Conservation (phyloP, 2,329 filamentous ascomycete genomes). For the Epichloe amarillans region DNA sequence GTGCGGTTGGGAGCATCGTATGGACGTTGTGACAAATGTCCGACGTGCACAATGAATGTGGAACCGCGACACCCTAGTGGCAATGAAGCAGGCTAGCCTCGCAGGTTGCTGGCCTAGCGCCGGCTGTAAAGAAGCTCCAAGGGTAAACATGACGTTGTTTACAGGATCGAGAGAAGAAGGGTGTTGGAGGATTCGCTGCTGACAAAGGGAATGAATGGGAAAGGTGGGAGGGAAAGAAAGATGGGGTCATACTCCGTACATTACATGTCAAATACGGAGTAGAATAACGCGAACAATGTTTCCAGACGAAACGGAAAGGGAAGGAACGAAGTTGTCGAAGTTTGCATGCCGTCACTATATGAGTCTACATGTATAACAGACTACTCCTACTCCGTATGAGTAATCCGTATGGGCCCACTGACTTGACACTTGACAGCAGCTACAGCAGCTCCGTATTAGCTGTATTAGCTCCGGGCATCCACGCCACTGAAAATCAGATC, state of each 20-base stretch:
- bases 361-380: not conserved
- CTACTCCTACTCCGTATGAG: too few species aligned
- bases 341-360: not conserved
- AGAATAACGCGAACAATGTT: not conserved
- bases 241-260: too few species aligned
- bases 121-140: not conserved
- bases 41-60: not conserved
- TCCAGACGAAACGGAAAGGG: not conserved
- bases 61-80: not conserved
- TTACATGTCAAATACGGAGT: not conserved
- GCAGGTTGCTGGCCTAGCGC: not conserved
- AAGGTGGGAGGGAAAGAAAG: not conserved
- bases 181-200: not conserved
- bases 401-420: not conserved
- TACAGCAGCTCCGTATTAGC: too few species aligned
- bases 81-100: not conserved
- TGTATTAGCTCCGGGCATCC: not conserved
- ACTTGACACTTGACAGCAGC: too few species aligned
- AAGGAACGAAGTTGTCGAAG: not conserved
- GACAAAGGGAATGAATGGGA: not conserved
- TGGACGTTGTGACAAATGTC: constrained; percentile 5
- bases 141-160: not conserved
- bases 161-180: not conserved
- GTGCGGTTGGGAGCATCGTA: constrained; percentile 6
- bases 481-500: too few species aligned